Conservation (phyloP, 2,329 filamentous ascomycete genomes). For the Fusarium sp. region DNA sequence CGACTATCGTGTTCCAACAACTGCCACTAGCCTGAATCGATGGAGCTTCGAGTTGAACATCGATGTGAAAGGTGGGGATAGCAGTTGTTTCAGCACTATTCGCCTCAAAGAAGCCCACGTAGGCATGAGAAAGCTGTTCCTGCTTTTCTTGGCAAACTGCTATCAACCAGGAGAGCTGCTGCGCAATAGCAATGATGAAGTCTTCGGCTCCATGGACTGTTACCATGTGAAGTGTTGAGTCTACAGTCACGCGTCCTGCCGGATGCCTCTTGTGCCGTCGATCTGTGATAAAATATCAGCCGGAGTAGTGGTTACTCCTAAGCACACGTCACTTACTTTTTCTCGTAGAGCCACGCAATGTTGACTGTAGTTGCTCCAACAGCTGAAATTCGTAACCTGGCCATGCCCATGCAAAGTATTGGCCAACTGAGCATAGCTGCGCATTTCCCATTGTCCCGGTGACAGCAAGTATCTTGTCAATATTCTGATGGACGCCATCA, state of each 20-base stretch:
- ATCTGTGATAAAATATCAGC: neutral
- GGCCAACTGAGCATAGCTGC: neutral
- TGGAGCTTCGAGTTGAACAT: neutral
- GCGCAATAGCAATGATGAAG: neutral
- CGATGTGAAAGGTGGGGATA: neutral
- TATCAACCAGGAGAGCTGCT: neutral
- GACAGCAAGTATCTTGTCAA: neutral
- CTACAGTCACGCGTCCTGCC: neutral
- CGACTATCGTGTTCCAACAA: neutral
- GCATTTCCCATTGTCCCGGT: neutral
- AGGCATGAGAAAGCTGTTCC: neutral
- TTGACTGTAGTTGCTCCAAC: neutral
- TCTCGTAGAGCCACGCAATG: neutral
- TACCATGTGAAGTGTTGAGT: neutral
- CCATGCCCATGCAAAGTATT: neutral
- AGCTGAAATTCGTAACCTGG: neutral
- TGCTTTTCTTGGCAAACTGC: neutral
- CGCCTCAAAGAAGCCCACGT: neutral
- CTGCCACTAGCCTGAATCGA: rapidly evolving
- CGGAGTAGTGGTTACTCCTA: neutral
- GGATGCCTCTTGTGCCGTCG: neutral
- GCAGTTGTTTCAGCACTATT: rapidly evolving
- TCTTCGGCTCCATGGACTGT: neutral
- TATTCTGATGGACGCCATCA: neutral
- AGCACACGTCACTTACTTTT: neutral